A percentile compares a stretch with the other conserved stretches of the same genome.
These are phyloP conservation scores for Fusarium sp. DNA, from an alignment of 2,329 filamentous ascomycete species.

Conservation along the genomic window DNA sequence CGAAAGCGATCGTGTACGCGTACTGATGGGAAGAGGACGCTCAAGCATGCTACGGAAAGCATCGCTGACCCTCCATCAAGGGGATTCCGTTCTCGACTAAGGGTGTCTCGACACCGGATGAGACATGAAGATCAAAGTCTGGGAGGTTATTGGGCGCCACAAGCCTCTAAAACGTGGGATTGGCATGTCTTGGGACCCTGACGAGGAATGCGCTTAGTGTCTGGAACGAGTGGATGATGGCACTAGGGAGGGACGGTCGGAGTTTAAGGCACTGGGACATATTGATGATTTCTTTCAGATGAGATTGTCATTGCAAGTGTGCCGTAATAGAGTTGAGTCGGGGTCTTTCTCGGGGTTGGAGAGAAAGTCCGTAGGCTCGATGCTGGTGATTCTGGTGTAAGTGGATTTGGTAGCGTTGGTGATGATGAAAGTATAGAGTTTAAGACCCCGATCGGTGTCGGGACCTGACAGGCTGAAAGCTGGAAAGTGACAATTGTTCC, in stretches of 20 bases:
- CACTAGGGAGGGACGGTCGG: conserved; percentile 12
- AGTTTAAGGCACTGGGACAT: conserved; percentile 15
- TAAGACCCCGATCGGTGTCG: neutral
- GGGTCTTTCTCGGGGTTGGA: neutral
- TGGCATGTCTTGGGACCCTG: conserved; percentile 30
- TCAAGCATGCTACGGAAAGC: conserved; percentile 30
- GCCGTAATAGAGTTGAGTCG: neutral
- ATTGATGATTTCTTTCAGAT: neutral
- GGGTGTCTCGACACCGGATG: conserved; percentile 13
- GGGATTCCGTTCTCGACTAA: conserved; percentile 24
- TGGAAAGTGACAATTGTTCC: conserved; percentile 18
- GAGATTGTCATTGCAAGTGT: neutral
- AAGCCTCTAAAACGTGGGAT: conserved; percentile 32
- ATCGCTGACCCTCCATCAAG: conserved; percentile 14
- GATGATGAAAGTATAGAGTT: conserved; percentile 11
- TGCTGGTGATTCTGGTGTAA: neutral
- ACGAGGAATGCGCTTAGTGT: conserved; percentile 36
- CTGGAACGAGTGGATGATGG: conserved; percentile 15
- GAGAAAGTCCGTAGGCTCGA: neutral
- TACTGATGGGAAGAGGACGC: conserved; percentile 6
- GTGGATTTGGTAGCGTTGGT: neutral
- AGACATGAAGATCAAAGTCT: conserved; percentile 1
- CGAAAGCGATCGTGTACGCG: conserved; percentile 24
- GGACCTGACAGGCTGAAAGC: neutral
- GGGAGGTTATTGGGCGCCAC: conserved; percentile 21